phyloP scores from a whole-genome alignment of 768 basidiomycete species.

The Hebeloma cylindrosporum region DNA sequence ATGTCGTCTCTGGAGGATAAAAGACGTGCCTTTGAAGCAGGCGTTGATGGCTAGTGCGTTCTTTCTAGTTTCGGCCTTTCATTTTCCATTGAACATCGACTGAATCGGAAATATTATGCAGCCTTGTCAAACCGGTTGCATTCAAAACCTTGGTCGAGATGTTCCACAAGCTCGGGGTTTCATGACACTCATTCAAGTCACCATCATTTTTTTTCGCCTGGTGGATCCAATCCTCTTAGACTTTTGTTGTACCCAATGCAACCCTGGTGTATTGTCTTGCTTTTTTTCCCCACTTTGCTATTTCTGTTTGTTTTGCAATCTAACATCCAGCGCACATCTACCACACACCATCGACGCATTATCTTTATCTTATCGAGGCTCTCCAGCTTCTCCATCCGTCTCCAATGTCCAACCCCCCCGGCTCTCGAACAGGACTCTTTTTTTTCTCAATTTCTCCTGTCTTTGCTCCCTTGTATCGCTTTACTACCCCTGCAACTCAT shows the following conservation, averaged over 20 bases:
- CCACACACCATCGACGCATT: no score
- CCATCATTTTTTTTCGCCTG: slow-evolving; percentile 2
- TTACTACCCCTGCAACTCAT: no score
- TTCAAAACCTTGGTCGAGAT: slow-evolving; percentile 87
- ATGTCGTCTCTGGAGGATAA: slow-evolving; percentile 95
- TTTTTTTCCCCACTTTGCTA: no score
- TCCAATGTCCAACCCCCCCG: no score
- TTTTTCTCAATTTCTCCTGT: no score
- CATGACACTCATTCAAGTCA: slow-evolving; percentile 23
- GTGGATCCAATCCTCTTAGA: slow-evolving; percentile 1
- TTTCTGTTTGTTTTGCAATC: no score
- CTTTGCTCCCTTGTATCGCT: no score
- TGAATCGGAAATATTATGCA: slow-evolving; percentile 28
- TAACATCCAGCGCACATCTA: no score
- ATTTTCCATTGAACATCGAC: slow-evolving; percentile 7
- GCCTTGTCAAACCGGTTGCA: slow-evolving; percentile 94
- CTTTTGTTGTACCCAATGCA: slow-evolving; percentile 1
- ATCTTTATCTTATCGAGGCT: no score
- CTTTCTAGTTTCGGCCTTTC: background rate
- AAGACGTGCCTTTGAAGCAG: slow-evolving; percentile 85
- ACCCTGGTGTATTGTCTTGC: no score
- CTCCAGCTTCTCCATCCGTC: no score
- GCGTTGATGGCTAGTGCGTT: slow-evolving; percentile 95
- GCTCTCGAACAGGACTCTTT: no score
- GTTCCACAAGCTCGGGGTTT: slow-evolving; percentile 69